These are phyloP conservation scores for Xylaria sp. DNA, from an alignment of 2,329 filamentous ascomycete genomes.

Conservation along the genomic window DNA sequence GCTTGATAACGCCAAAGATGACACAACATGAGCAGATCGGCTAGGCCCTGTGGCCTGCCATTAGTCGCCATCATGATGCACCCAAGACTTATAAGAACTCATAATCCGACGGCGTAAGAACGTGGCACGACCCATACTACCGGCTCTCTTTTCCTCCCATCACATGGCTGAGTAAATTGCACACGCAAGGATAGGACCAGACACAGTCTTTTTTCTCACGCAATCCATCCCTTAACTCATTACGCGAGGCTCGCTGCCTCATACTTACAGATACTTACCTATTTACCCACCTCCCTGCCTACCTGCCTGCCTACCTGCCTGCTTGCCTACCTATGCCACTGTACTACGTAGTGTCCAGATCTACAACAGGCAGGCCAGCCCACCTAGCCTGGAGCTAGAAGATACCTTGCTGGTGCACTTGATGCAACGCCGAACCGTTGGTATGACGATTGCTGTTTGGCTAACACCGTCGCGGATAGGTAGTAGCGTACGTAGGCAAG, in stretches of 20 bases:
- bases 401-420: neutral
- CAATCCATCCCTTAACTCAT: constrained; percentile 12
- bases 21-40: constrained; percentile 17
- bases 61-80: constrained; percentile 19
- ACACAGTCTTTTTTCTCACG: constrained; percentile 6
- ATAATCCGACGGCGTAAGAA: constrained; percentile 19
- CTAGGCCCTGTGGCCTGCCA: constrained; percentile 13
- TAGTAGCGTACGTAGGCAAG: neutral
- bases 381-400: constrained; percentile 4
- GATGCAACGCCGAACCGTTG: constrained; percentile 3
- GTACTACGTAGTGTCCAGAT: neutral
- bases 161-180: constrained; percentile 24
- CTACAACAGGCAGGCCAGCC: neutral
- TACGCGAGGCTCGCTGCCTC: constrained; percentile 16
- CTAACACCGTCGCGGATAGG: constrained; percentile 13
- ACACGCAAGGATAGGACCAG: constrained; percentile 24
- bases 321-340: neutral
- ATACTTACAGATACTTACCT: neutral
- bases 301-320: neutral
- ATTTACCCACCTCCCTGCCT: neutral
- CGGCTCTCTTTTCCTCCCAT: constrained; percentile 8
- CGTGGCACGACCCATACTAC: constrained; percentile 34
- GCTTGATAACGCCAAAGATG: constrained; percentile 28
- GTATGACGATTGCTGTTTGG: constrained; percentile 23
- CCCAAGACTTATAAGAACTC: constrained; percentile 15